Base-by-base conservation (phyloP, 768 basidiomycete species). In the Suillus weaverae region DNA sequence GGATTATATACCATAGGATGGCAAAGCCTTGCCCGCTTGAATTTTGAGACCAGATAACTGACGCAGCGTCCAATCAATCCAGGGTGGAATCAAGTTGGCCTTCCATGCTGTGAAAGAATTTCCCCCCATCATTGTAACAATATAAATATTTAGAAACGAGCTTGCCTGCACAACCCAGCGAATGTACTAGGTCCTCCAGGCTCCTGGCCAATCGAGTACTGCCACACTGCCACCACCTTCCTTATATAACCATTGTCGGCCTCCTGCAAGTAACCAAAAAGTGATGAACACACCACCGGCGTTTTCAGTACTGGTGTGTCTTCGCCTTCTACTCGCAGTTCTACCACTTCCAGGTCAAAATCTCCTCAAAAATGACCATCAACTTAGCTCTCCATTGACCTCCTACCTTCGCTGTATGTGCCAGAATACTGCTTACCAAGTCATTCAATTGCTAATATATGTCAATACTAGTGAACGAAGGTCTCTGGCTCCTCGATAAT, bases 351-450 rank as follows among this genome's bases (percentile, higher is more conserved):
- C 84, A 10, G 78, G 79, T 26, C 63, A 64, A 59, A 63, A 46
- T 46, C 69, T 78, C 8, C 78, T 96, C 10, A 84, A 84, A 67
- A 80, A 89, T 69, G 86, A 94, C 69, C 89, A 89, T 53, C 89
- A 92, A 71, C 79, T 97, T 20, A 86, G 90, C 0, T 92, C 94
- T 8, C 91, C 94, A 0, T 71, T 96, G 71, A 94, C 92, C 5
- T 89, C 91, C 10, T 90, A 90, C 73, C 78, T 87, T 22, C 86
- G 91, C 69, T 80, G 95, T 95, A 70, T 75, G 91, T 80, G 63
- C 10, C 16, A 32, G 38, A 32, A 22, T 54, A 16, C 33, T 33
- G 16, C 4, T n/a, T 33, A 39, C 26, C n/a, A 26, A 32, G 20
- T 5, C 0, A 35, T 38, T 64, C 32, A 30, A 46, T 61, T 14